These are phyloP conservation scores for Salicornia ramosissima DNA, from an alignment of 148 eudicot species.

Conservation along the genomic window DNA sequence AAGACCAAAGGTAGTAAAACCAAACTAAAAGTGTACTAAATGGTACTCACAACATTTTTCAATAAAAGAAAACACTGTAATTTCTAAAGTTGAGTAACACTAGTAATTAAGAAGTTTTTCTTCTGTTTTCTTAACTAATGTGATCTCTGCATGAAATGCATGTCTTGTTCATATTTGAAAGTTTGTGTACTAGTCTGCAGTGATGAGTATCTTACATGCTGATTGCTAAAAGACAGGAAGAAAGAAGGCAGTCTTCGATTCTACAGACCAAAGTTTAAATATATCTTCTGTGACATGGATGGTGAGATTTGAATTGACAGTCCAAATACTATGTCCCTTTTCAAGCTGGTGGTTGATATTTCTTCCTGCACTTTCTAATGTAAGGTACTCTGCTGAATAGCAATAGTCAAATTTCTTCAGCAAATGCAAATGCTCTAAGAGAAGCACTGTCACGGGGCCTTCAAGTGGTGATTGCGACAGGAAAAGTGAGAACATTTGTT, in stretches of 20 bases:
- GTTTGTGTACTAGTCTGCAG: conserved; percentile 33
- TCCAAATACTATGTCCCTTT: neutral
- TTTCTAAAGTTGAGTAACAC: too few relatives aligned
- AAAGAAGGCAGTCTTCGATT: conserved; percentile 87
- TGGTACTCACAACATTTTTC: too few relatives aligned
- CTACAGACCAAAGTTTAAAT: conserved; percentile 79
- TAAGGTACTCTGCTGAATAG: conserved; percentile 86
- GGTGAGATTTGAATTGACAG: conserved; percentile 44
- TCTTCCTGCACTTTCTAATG: conserved; percentile 2
- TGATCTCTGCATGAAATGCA: neutral
- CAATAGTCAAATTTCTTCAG: conserved; percentile 56
- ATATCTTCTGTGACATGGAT: conserved; percentile 97
- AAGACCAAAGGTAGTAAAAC: too few relatives aligned
- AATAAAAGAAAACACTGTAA: too few relatives aligned
- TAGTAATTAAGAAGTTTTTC: too few relatives aligned
- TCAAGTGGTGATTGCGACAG: conserved; percentile 86
- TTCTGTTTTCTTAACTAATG: neutral
- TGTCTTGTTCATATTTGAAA: conserved; percentile 16
- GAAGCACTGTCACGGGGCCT: conserved; percentile 88
- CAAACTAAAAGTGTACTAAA: too few relatives aligned
- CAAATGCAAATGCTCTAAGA: conserved; percentile 74
- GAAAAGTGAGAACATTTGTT: conserved; percentile 55
- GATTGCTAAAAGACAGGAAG: conserved; percentile 85
- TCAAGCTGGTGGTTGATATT: neutral
- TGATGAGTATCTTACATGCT: conserved; percentile 43